phyloP scores from a whole-genome alignment of 1,284 basidiomycete species.

The Marasmius oreades region DNA sequence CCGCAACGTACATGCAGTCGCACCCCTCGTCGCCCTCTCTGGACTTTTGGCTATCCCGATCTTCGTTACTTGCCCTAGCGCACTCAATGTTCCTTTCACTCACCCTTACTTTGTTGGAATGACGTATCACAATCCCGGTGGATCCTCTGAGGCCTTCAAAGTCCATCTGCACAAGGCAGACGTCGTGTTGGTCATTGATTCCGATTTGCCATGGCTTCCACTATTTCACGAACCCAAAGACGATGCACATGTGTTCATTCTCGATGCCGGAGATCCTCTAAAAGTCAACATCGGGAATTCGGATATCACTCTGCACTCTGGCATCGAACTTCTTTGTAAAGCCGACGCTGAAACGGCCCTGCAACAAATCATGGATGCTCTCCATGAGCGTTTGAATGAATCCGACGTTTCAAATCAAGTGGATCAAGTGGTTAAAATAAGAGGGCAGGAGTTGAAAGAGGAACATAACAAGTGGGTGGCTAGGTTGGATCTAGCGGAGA shows the following conservation, averaged over 20 bases:
- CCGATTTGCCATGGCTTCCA: conserved; percentile 66
- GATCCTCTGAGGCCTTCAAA: conserved; percentile 29
- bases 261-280: conserved; percentile 63
- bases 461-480: conserved; percentile 25
- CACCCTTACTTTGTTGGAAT: conserved; percentile 53
- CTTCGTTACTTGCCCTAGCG: conserved; percentile 46
- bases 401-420: conserved; percentile 11
- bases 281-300: conserved; percentile 49
- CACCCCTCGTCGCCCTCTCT: conserved; percentile 45
- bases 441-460: conserved; percentile 17
- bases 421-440: conserved; percentile 16
- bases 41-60: conserved; percentile 52
- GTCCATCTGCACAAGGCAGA: conserved; percentile 51
- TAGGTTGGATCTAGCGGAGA: conserved; percentile 26
- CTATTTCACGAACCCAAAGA: conserved; percentile 39
- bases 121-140: conserved; percentile 40
- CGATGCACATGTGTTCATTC: conserved; percentile 49
- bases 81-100: conserved; percentile 53
- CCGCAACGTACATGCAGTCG: conserved; percentile 48
- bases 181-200: conserved; percentile 59
- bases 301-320: conserved; percentile 35
- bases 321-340: conserved; percentile 51
- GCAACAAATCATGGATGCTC: conserved; percentile 40
- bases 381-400: conserved; percentile 21
- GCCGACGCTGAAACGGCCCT: conserved; percentile 55